Percentiles rank a stretch among this genome's conserved stretches.
These are phyloP conservation scores for thale cress (Arabidopsis thaliana) DNA, from an alignment of 345 rosid species.

Conservation along the genomic window DNA sequence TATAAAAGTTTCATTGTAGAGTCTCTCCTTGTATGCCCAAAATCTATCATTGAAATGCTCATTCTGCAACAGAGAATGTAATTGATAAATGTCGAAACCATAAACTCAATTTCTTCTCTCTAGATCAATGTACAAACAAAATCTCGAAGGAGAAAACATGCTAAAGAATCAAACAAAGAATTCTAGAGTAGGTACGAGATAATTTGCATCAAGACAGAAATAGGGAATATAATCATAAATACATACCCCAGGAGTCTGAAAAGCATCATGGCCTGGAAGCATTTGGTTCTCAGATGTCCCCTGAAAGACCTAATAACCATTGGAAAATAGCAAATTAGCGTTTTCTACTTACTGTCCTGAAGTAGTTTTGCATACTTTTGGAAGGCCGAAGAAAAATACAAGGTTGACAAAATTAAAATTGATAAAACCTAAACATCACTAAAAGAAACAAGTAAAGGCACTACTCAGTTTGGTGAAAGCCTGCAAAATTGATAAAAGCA, in stretches of 20 bases:
- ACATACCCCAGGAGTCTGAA: slow-evolving; percentile 88
- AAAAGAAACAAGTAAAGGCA: background rate
- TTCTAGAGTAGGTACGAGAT: slow-evolving; percentile 1
- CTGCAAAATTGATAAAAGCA: background rate
- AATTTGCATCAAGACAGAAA: slow-evolving; percentile 9
- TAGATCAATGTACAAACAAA: slow-evolving; percentile 14
- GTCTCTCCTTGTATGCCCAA: background rate
- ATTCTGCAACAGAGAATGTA: slow-evolving; percentile 19
- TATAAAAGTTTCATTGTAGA: slow-evolving; percentile 4
- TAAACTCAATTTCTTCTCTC: background rate
- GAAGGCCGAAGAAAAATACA: background rate
- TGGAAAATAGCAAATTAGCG: slow-evolving; percentile 3
- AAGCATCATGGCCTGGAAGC: slow-evolving; percentile 53
- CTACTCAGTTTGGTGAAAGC: background rate
- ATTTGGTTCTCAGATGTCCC: slow-evolving; percentile 59
- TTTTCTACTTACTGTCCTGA: background rate
- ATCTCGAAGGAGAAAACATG: background rate
- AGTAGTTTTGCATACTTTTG: slow-evolving; percentile 4
- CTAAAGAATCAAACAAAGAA: background rate
- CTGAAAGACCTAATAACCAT: slow-evolving; percentile 56
- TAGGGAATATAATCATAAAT: slow-evolving; percentile 21
- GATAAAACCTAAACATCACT: slow-evolving; percentile 2
- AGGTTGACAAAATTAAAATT: background rate
- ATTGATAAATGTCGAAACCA: background rate
- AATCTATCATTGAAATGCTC: slow-evolving; percentile 16